Conservation (phyloP, 2,329 filamentous ascomycete genomes). For the Pseudogymnoascus sp. region DNA sequence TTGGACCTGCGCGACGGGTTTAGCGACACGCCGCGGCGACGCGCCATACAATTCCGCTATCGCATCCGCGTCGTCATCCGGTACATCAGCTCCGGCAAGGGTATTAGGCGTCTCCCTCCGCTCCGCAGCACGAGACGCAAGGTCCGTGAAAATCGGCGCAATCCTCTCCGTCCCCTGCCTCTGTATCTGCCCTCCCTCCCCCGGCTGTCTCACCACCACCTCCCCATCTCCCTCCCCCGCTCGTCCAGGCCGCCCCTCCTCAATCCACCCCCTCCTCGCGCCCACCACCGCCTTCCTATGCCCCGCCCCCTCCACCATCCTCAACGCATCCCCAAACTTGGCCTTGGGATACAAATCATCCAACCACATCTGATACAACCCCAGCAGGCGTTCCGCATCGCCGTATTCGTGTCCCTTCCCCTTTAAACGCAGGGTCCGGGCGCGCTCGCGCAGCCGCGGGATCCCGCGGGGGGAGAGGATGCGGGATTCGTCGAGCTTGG, state of each 20-base stretch:
- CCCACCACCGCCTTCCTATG: slow-evolving; percentile 72
- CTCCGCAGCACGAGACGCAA: background rate
- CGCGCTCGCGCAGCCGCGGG: slow-evolving; percentile 65
- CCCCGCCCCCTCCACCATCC: slow-evolving; percentile 87
- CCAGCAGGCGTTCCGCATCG: slow-evolving; percentile 71
- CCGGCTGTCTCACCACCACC: slow-evolving; percentile 23
- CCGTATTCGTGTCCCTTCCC: slow-evolving; percentile 95
- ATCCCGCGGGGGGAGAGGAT: slow-evolving; percentile 79
- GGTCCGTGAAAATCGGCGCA: background rate
- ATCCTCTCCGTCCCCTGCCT: background rate
- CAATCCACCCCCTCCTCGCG: slow-evolving; percentile 74
- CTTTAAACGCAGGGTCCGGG: slow-evolving; percentile 68
- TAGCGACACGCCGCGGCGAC: background rate
- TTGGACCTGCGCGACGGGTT: background rate
- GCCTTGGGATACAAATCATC: slow-evolving; percentile 93
- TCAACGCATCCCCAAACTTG: slow-evolving; percentile 80
- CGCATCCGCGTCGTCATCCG: background rate
- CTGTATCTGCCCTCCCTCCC: background rate
- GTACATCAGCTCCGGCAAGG: background rate
- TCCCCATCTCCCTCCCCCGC: slow-evolving; percentile 22
- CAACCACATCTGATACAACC: slow-evolving; percentile 93
- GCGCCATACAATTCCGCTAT: background rate
- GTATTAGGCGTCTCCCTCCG: background rate
- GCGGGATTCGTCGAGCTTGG: slow-evolving; percentile 81
- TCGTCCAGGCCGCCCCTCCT: slow-evolving; percentile 55